Evolutionary conservation across 352 stramenopile genomes (phyloP).

Genomic region (Halophytophthora polymorphica): DNA sequence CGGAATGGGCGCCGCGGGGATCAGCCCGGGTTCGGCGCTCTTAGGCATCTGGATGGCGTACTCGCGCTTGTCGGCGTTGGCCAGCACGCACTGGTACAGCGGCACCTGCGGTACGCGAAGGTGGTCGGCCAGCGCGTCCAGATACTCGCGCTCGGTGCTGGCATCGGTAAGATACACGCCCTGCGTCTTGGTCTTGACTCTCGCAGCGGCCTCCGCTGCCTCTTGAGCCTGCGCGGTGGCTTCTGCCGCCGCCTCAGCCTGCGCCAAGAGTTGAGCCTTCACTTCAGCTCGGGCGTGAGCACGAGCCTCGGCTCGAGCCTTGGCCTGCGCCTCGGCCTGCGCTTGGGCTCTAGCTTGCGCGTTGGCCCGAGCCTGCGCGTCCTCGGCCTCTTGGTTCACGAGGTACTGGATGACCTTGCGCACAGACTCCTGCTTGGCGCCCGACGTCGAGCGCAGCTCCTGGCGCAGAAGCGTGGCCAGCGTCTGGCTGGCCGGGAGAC

Average conservation of each 20-base stretch:
- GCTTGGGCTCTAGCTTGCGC: slow-evolving; percentile 10
- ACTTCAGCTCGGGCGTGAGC: slow-evolving; percentile 5
- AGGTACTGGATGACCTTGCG: slow-evolving; percentile 51
- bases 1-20: slow-evolving; percentile 26
- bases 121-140: slow-evolving; percentile 13
- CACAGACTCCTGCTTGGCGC: slow-evolving; percentile 29
- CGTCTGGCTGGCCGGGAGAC: slow-evolving; percentile 13
- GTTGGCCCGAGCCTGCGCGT: slow-evolving; percentile 5
- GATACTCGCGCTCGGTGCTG: slow-evolving; percentile 24
- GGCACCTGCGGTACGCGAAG: slow-evolving; percentile 19
- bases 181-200: background rate
- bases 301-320: background rate
- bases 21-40: slow-evolving; percentile 17
- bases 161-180: slow-evolving; percentile 6
- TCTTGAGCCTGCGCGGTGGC: background rate
- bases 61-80: slow-evolving; percentile 32
- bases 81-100: slow-evolving; percentile 36
- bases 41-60: slow-evolving; percentile 35
- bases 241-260: background rate
- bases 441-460: slow-evolving; percentile 19
- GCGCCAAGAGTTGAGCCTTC: background rate
- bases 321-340: slow-evolving; percentile 2
- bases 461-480: slow-evolving; percentile 22
- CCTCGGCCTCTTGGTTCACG: slow-evolving; percentile 27
- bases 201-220: background rate